Evolutionary conservation across 805 yeast genomes (phyloP), one percentile per base, ranked within the genome.

Genomic region (Ascoidea rubescens): DNA sequence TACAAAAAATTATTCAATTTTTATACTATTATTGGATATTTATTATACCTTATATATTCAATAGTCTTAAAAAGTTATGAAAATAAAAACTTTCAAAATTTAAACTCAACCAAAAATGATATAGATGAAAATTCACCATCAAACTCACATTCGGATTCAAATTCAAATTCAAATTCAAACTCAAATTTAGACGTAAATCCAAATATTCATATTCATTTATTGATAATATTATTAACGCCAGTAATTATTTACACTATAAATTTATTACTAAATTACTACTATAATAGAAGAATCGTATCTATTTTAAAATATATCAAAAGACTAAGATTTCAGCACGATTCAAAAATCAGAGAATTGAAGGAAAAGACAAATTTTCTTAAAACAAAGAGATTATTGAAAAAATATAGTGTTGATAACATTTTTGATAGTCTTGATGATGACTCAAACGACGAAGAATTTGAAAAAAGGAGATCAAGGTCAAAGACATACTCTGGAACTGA

Each of bases 351-450:
- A 5, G 54, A 55, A 12, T 49, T 55, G 21, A 53, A 54, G 16
- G 37, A 17, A 5, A 48, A 52, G n/a, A 54, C 56, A 12, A 54
- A 55, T 32, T 55, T 53, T 33, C 30, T 51, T 32, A 54, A 55
- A 37, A 55, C 56, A 4, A 48, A 48, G 44, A 50, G 53, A 7
- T 47, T 54, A 31, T 45, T 54, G 8, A 53, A 54, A 16, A 54
- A 54, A 30, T 54, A 54, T 21, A 54, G 57, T 45, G 52, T 50
- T 8, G 48, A 28, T 31, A 55, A 54, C 44, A 47, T 54, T n/a
- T n/a, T 14, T 31, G 30, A 47, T 31, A 21, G 28, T 21, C 28
- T 21, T 21, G 48, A 14, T 47, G 30, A 31, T 47, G 48, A 47
- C n/a, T 8, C n/a, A 30, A 28, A 47, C 7, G 21, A 45, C 12